Conservation (phyloP, 345 rosid genomes). For the Linum lewisii region DNA sequence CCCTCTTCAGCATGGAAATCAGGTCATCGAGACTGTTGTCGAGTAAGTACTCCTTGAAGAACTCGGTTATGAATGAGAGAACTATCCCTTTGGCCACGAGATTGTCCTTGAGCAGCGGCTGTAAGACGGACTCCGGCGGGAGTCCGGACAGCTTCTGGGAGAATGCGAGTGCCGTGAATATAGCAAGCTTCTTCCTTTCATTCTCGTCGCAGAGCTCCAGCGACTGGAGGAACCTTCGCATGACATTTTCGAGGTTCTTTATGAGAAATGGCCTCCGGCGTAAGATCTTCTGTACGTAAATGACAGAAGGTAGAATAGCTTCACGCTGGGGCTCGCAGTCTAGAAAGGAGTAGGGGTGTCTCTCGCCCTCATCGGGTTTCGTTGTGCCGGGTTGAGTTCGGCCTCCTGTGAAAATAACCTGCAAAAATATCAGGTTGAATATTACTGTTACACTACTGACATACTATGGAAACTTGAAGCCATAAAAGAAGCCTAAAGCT, state of each 20-base stretch:
- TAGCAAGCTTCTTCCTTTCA: slow-evolving; percentile 96
- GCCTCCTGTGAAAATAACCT: slow-evolving; percentile 94
- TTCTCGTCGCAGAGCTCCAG: slow-evolving; percentile 95
- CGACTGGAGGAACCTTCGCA: slow-evolving; percentile 80
- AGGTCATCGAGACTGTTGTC: slow-evolving; percentile 94
- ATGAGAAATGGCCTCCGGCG: slow-evolving; percentile 91
- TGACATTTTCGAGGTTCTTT: slow-evolving; percentile 96
- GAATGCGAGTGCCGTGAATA: slow-evolving; percentile 94
- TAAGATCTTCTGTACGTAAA: slow-evolving; percentile 79
- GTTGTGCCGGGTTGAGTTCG: slow-evolving; percentile 97
- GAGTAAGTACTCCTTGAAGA: slow-evolving; percentile 91
- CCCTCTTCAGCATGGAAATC: slow-evolving; percentile 84
- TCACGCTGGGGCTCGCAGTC: slow-evolving; percentile 85
- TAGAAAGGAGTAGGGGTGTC: slow-evolving; percentile 78
- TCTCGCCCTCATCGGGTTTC: slow-evolving; percentile 97
- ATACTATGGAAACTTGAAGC: not conserved
- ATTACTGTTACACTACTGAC: too few species aligned
- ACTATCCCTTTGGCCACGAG: slow-evolving; percentile 99
- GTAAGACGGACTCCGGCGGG: slow-evolving; percentile 96
- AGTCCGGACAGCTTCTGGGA: slow-evolving; percentile 97
- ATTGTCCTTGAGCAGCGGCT: slow-evolving; percentile 95
- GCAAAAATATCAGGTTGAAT: slow-evolving; percentile 5
- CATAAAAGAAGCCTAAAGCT: slow-evolving; percentile 9
- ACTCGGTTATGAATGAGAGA: slow-evolving; percentile 82
- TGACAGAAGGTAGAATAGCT: slow-evolving; percentile 70